Percentiles rank a stretch among this genome's conserved stretches.
Conservation (phyloP, 2,329 filamentous ascomycete genomes). For the Monilinia fructicola region DNA sequence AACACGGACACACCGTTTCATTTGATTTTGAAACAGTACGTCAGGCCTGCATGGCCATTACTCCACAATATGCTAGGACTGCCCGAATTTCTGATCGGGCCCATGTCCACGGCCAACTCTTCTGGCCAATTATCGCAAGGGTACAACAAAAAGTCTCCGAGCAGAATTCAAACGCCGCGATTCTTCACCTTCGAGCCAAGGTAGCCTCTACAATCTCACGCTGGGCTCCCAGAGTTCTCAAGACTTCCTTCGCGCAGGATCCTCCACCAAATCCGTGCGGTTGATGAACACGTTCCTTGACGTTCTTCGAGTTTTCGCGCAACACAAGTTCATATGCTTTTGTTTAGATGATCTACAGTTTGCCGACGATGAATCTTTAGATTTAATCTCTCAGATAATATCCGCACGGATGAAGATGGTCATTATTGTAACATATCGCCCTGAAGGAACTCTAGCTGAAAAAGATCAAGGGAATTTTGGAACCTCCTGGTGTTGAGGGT, state of each 20-base stretch:
- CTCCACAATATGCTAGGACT: constrained; percentile 61
- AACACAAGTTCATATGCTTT: constrained; percentile 84
- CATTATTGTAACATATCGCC: constrained; percentile 70
- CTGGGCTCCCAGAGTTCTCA: constrained; percentile 54
- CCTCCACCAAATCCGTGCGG: constrained; percentile 64
- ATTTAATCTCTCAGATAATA: constrained; percentile 80
- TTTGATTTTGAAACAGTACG: constrained; percentile 59
- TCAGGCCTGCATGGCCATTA: constrained; percentile 63
- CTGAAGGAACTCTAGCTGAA: constrained; percentile 61
- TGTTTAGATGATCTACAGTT: constrained; percentile 79
- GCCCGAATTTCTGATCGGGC: constrained; percentile 67
- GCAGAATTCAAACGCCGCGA: constrained; percentile 34
- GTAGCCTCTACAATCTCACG: constrained; percentile 30
- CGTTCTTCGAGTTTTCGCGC: constrained; percentile 75
- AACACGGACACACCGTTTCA: constrained; percentile 66
- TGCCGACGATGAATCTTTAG: constrained; percentile 82
- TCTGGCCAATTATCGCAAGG: constrained; percentile 30
- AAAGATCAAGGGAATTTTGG: constrained; percentile 55
- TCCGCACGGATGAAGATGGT: constrained; percentile 73
- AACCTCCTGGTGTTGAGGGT: constrained; percentile 56
- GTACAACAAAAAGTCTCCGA: constrained; percentile 38
- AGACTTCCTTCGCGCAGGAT: constrained; percentile 59
- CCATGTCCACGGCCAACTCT: constrained; percentile 24
- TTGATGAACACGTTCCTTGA: constrained; percentile 88
- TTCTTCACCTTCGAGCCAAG: constrained; percentile 35